Conservation (phyloP, 2,329 filamentous ascomycete genomes). For the Epicoccum sorghinum region DNA sequence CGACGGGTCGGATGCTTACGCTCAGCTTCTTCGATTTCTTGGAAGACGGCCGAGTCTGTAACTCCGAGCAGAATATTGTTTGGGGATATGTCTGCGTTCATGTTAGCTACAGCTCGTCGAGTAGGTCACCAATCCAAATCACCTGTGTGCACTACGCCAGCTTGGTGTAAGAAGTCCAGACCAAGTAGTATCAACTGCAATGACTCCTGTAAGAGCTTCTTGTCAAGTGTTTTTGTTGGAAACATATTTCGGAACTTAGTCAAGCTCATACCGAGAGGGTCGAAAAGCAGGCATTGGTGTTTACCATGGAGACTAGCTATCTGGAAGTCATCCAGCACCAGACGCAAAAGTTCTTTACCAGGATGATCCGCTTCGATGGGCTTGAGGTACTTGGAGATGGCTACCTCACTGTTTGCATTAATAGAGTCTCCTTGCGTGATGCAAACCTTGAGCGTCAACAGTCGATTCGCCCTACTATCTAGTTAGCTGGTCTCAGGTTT, state of each 20-base stretch:
- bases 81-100: neutral
- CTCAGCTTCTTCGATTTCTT: neutral
- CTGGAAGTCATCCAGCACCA: conserved; percentile 5
- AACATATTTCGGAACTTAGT: conserved; percentile 2
- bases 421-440: neutral
- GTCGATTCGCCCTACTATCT: neutral
- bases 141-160: conserved; percentile 5
- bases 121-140: neutral
- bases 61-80: too few relatives aligned
- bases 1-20: conserved; percentile 3
- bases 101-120: too few relatives aligned
- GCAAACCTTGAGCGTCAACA: conserved; percentile 2
- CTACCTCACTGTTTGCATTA: conserved; percentile 1
- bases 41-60: neutral
- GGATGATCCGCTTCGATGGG: conserved; percentile 1
- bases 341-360: conserved; percentile 1
- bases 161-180: conserved; percentile 6
- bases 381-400: neutral
- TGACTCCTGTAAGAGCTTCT: conserved; percentile 1
- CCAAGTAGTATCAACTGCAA: neutral
- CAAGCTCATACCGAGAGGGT: conserved; percentile 1
- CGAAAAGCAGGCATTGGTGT: conserved; percentile 11
- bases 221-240: neutral
- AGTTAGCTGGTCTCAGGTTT: neutral
- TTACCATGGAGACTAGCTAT: neutral